These are phyloP conservation scores for Infundibulicybe gibba DNA, from an alignment of 768 basidiomycete genomes.

Conservation along the genomic window DNA sequence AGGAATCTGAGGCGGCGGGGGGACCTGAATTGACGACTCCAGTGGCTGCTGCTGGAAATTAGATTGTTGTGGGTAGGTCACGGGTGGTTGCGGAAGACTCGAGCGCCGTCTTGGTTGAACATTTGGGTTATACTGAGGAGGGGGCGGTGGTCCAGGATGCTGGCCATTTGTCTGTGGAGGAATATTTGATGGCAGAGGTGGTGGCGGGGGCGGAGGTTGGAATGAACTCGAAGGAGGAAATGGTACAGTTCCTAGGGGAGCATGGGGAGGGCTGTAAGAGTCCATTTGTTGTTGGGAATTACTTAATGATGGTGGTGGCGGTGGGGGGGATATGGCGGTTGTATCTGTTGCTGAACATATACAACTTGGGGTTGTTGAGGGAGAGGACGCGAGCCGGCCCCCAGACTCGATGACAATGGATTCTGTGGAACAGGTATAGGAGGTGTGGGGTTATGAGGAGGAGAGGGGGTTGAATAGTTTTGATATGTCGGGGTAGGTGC, in stretches of 20 bases:
- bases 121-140: constrained; percentile 23
- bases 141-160: constrained; percentile 22
- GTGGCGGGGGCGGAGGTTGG: constrained; percentile 30
- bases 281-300: constrained; percentile 16
- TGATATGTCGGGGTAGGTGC: constrained; percentile 29
- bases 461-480: constrained; percentile 26
- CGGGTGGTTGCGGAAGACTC: constrained; percentile 49
- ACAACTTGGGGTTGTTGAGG: constrained; percentile 42
- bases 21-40: constrained; percentile 34
- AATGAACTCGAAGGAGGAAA: constrained; percentile 24
- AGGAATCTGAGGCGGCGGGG: constrained; percentile 19
- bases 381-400: constrained; percentile 37
- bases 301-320: constrained; percentile 20
- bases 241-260: constrained; percentile 8
- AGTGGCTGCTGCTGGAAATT: constrained; percentile 20
- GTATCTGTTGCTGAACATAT: constrained; percentile 27
- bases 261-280: constrained; percentile 23
- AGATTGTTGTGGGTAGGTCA: constrained; percentile 33
- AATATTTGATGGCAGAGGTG: constrained; percentile 23
- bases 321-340: constrained; percentile 23
- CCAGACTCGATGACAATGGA: constrained; percentile 21
- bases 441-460: constrained; percentile 27
- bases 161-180: constrained; percentile 9
- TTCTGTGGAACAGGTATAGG: constrained; percentile 24
- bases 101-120: constrained; percentile 34